A percentile compares a stretch with the other conserved stretches of the same genome.
phyloP scores from a whole-genome alignment of 2,329 filamentous ascomycete genomes.

The Claviceps humidiphila region DNA sequence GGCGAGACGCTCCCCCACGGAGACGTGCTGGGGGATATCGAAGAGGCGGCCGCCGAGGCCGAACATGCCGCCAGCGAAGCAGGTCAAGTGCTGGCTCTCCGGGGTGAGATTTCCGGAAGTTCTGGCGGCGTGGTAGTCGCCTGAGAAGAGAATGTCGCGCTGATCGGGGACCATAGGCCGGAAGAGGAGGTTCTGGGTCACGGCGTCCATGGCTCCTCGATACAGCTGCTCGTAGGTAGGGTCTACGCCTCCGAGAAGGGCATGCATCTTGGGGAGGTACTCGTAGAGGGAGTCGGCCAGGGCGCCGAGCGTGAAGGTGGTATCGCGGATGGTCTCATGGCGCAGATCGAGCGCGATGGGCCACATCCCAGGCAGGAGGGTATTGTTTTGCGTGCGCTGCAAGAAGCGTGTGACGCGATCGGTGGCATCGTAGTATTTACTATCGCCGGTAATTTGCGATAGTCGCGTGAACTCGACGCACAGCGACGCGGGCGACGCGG shows the following conservation, averaged over 20 bases:
- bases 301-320: constrained; percentile 38
- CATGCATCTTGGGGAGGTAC: constrained; percentile 48
- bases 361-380: constrained; percentile 66
- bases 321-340: constrained; percentile 38
- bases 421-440: constrained; percentile 66
- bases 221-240: constrained; percentile 54
- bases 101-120: constrained; percentile 13
- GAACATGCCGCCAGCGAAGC: constrained; percentile 58
- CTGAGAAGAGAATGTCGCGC: constrained; percentile 42
- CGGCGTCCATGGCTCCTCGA: constrained; percentile 46
- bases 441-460: constrained; percentile 57
- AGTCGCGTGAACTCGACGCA: constrained; percentile 64
- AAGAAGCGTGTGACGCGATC: constrained; percentile 60
- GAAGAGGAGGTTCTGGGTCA: constrained; percentile 52
- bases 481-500: constrained; percentile 47
- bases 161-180: constrained; percentile 51
- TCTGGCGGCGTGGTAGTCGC: constrained; percentile 16
- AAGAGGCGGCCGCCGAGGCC: constrained; percentile 51
- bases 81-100: constrained; percentile 28
- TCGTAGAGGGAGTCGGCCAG: constrained; percentile 47
- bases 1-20: constrained; percentile 34
- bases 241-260: constrained; percentile 51
- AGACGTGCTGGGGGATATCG: constrained; percentile 31
- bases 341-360: constrained; percentile 47
- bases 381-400: constrained; percentile 53